Percentiles rank a stretch among this genome's conserved stretches.
Evolutionary conservation across 192 early-diverging fungal genomes (phyloP).

Genomic region (Rhizoclosmatium sp.): DNA sequence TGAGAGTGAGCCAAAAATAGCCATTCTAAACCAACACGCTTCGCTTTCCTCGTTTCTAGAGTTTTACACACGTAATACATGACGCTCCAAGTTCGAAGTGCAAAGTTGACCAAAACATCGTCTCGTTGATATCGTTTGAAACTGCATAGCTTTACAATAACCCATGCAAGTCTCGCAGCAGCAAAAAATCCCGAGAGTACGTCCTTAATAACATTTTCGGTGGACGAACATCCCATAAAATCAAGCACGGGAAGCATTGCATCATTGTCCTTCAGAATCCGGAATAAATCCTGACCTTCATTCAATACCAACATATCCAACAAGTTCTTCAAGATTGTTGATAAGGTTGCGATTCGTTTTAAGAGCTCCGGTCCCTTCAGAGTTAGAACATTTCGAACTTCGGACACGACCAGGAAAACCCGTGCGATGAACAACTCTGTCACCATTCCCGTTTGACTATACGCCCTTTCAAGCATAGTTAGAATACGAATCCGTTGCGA

Average conservation of each 20-base stretch:
- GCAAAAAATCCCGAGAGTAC: conserved; percentile 5
- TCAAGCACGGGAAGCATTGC: conserved; percentile 5
- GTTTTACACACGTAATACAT: conserved; percentile 29
- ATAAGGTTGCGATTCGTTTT: neutral
- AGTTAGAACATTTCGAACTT: neutral
- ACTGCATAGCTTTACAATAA: conserved; percentile 14
- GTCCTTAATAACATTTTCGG: neutral
- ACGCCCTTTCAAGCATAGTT: neutral
- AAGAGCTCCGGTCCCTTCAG: too few relatives aligned
- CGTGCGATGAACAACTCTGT: neutral
- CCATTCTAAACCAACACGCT: conserved; percentile 9
- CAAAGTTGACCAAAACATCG: neutral
- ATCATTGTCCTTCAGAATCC: conserved; percentile 3
- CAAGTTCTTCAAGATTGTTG: neutral
- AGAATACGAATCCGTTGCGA: neutral
- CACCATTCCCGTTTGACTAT: neutral
- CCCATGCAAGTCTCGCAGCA: conserved; percentile 9
- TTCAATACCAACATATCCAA: conserved; percentile 12
- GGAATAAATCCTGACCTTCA: conserved; percentile 17
- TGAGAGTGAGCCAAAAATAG: conserved; percentile 29
- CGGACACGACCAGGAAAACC: neutral
- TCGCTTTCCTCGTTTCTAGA: conserved; percentile 1
- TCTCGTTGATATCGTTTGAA: neutral
- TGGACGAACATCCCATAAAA: conserved; percentile 1
- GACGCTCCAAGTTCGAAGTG: conserved; percentile 19